Evolutionary conservation across 805 yeast genomes (phyloP).

Genomic region (Ascoidea tarda): DNA sequence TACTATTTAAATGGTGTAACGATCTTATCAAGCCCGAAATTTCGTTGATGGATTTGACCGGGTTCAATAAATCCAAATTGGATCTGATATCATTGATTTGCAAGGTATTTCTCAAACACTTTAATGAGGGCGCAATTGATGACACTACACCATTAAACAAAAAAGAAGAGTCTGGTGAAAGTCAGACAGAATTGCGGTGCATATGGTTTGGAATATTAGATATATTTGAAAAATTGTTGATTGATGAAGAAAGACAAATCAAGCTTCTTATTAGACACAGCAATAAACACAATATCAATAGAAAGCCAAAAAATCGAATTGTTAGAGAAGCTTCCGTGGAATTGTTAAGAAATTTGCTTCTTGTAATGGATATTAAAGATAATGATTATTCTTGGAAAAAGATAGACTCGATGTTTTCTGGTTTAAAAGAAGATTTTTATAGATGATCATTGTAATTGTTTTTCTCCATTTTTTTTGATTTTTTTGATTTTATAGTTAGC

Average conservation of each 20-base stretch:
- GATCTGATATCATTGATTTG: constrained; percentile 58
- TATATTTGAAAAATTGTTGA: constrained; percentile 5
- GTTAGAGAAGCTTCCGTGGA: constrained; percentile 8
- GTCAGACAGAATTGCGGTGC: constrained; percentile 5
- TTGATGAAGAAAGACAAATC: constrained; percentile 6
- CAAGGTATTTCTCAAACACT: constrained; percentile 42
- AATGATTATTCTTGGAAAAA: too few species aligned
- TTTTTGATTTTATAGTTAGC: too few species aligned
- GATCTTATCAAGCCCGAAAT: constrained; percentile 56
- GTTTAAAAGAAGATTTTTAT: too few species aligned
- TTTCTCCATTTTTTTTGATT: too few species aligned
- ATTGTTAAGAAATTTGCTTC: constrained; percentile 7
- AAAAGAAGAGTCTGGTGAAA: constrained; percentile 1
- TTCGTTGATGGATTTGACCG: constrained; percentile 41
- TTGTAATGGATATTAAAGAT: not conserved
- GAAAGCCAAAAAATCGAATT: not conserved
- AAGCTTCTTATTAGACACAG: constrained; percentile 3
- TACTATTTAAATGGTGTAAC: constrained; percentile 58
- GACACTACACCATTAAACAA: not conserved
- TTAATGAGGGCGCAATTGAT: constrained; percentile 13
- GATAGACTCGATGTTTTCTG: too few species aligned
- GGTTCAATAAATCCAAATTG: constrained; percentile 50
- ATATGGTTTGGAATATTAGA: constrained; percentile 9
- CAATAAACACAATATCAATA: not conserved
- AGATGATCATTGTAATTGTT: too few species aligned